Evolutionary conservation across 2,329 filamentous ascomycete species (phyloP).

Genomic region (Pseudopithomyces chartarum): DNA sequence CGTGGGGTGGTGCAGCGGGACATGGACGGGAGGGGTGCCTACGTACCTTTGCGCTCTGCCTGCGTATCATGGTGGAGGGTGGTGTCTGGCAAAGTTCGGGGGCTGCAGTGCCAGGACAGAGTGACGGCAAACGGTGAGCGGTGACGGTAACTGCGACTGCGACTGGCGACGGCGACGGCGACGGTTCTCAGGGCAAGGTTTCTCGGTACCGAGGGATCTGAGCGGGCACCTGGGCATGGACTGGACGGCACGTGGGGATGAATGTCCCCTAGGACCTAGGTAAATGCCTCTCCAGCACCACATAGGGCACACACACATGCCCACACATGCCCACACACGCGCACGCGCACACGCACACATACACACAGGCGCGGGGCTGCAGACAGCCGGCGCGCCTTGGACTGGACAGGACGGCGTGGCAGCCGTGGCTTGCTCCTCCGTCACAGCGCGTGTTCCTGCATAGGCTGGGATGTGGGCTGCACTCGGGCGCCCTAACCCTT

Average conservation of each 20-base stretch:
- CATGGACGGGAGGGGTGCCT: not conserved
- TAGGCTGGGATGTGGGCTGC: not conserved
- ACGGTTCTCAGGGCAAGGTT: not conserved
- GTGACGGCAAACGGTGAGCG: too few species aligned
- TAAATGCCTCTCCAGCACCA: too few species aligned
- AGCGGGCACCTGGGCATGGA: too few species aligned
- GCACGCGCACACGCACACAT: not conserved
- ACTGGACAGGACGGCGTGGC: not conserved
- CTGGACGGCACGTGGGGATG: conserved; percentile 1
- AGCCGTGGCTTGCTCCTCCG: not conserved
- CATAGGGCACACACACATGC: too few species aligned
- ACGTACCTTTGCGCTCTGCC: conserved; percentile 44
- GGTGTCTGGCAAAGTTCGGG: not conserved
- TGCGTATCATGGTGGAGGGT: conserved; percentile 32
- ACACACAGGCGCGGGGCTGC: not conserved
- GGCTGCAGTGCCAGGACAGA: too few species aligned
- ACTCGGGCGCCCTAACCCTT: not conserved
- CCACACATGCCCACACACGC: too few species aligned
- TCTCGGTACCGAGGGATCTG: too few species aligned
- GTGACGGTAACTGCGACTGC: too few species aligned
- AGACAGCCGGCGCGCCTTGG: not conserved
- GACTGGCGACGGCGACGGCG: too few species aligned
- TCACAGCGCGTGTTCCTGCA: conserved; percentile 9
- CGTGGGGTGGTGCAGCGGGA: not conserved
- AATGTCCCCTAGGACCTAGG: too few species aligned